These are phyloP conservation scores for Cryptococcus sp. DNA, from an alignment of 1,284 basidiomycete genomes.

Conservation along the genomic window DNA sequence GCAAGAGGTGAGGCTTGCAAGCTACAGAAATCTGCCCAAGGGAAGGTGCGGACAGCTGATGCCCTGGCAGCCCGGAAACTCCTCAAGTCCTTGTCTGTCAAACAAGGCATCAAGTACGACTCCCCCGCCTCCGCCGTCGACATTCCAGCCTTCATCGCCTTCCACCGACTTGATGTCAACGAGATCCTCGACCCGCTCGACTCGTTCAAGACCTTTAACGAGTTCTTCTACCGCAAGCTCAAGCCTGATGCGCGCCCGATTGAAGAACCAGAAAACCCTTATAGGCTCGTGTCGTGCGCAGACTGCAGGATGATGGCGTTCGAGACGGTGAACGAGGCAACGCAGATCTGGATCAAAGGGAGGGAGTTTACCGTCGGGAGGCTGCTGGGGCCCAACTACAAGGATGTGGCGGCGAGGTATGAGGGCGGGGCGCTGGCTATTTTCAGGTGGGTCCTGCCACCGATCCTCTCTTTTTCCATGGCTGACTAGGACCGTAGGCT, in stretches of 20 bases:
- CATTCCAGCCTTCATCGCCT: constrained; percentile 83
- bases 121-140: constrained; percentile 76
- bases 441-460: constrained; percentile 57
- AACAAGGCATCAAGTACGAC: constrained; percentile 93
- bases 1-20: constrained; percentile 60
- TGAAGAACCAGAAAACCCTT: constrained; percentile 67
- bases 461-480: background rate
- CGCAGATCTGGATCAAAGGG: constrained; percentile 93
- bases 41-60: constrained; percentile 6
- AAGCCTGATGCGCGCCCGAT: constrained; percentile 77
- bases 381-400: constrained; percentile 75
- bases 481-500: constrained; percentile 47
- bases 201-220: constrained; percentile 85
- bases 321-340: constrained; percentile 77
- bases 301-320: constrained; percentile 96
- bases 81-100: constrained; percentile 84
- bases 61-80: constrained; percentile 61
- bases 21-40: background rate
- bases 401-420: constrained; percentile 64
- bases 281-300: constrained; percentile 76
- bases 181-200: constrained; percentile 80
- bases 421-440: constrained; percentile 68
- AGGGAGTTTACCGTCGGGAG: constrained; percentile 79
- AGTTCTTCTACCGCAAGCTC: constrained; percentile 85
- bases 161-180: constrained; percentile 77